Evolutionary conservation across 257 asterid species (phyloP), one percentile per base, ranked within the genome.

Genomic region (Plantago major): DNA sequence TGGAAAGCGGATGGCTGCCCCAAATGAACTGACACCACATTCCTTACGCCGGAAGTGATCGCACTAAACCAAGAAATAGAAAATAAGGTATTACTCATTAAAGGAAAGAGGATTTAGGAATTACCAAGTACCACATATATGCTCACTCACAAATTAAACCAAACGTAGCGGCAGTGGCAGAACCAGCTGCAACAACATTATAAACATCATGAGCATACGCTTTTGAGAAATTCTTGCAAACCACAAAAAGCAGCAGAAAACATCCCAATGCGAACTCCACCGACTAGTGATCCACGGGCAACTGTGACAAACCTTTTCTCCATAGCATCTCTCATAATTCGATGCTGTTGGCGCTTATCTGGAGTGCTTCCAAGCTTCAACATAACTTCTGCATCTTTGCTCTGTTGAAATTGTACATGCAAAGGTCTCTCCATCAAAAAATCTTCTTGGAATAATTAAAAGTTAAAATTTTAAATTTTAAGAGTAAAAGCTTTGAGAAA

Each of bases 331-430:
- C 97, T 76, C 97, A 89, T 89, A 48, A 93, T 80, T 62, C 97
- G 87, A 80, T 93, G 51, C 63, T 93, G 99, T 63, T 89, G 97
- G 45, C 97, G 96, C 78, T 93, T 93, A 66, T 93, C 97, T 19
- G 95, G 77, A 15, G 96, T 93, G 75, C 96, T 89, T 50, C 99
- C 99, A 65, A 93, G 95, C 94, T 87, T 93, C 81, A 93, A 64
- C 96, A 89, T 77, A 38, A 87, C 95, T 79, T 93, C 99, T 43
- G 96, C 97, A 65, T 93, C 99, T 78, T 93, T 93, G 77, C 99
- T 87, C 99, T 88, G 80, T 46, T 44, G 70, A 65, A 67, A 42
- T 65, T 53, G 58, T 58, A 64, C 66, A 73, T 37, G 63, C 40
- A 69, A 46, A 33, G 44, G 46, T 22, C 33, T 68, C 42, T 43